Base-by-base conservation (phyloP, 208 protist genomes). In the Chromosphaera perkinsii region DNA sequence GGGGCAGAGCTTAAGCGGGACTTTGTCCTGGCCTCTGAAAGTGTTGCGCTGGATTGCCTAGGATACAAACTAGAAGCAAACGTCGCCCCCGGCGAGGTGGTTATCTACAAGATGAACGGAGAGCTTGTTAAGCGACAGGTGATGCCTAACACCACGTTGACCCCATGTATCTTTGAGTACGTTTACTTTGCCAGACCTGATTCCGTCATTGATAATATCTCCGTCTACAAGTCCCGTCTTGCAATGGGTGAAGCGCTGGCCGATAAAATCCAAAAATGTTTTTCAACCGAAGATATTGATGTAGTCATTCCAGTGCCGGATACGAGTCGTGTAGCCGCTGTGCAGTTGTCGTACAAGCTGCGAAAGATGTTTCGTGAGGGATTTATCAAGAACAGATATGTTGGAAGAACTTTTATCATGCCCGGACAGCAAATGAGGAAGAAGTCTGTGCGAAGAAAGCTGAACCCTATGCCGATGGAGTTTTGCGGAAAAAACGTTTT, bases 181-280 rank as follows among this genome's bases (percentile, higher is more conserved):
- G 80, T 87, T n/a, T 87, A 87, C 72, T 85, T 87, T 52, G 73
- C 80, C 22, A 77, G 82, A 22, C 82, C 82, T 35, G 80, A 87
- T 55, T 82, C 77, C 9, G n/a, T 81, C 2, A 51, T 86, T 37
- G 79, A 84, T 27, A 36, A 36, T 42, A 31, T 69, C 33, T 57
- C 45, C 14, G 63, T 69, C 17, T 69, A 69, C 51, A 51, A 69
- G 29, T 45, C 63, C 14, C 63, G 63, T 17, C 1, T 71, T 31
- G 51, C 47, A 20, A 71, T 71, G 66, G 66, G 66, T 7, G 51
- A 49, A 39, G 29, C 20, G 3, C 66, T 71, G 2, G 66, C 48
- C 12, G 3, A 36, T 17, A 51, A 54, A 14, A 66, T 66, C 29
- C 12, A 27, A 24, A 14, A 66, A 12, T 54, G 31, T 39, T 26